Evolutionary conservation across 305 asterid species (phyloP), one percentile per base, ranked within the genome.

Genomic region (Petunia hybrid): DNA sequence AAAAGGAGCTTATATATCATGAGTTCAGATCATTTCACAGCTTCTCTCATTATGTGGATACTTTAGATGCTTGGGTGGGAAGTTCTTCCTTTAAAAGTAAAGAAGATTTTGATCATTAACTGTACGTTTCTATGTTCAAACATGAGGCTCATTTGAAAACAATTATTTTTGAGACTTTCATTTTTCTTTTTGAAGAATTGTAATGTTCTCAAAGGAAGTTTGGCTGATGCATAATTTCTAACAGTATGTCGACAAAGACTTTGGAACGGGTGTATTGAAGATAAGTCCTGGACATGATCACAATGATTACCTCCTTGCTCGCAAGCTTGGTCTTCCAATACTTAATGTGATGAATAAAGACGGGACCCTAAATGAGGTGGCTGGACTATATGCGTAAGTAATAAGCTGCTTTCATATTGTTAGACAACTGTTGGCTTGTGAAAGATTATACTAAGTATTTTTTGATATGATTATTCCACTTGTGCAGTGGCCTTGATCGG

Each of bases 211-310:
- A 59, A 45, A 46, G 31, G 69, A 38, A 80, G 38, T 61, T 77
- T 55, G 43, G 77, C 65, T 55, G 83, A 69, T 83, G 77, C 81
- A 60, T 79, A 73, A 41, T 83, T 59, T 81, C 79, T 84, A 61
- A 83, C 91, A 96, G 99, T 91, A 89, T 86, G 99, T 96, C 41
- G 98, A 94, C 88, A 96, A 96, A 91, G 98, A 96, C 84, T 96
- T 96, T 76, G 99, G 99, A 89, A 96, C 99, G 85, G 99, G 99
- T 80, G 97, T 96, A 82, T 85, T 96, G 89, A 96, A 96, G 91
- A 96, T 96, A 84, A 96, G 99, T 90, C 99, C 99, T 80, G 99
- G 99, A 63, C 99, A 96, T 84, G 99, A 96, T 86, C 98, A 96
- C 89, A 96, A 92, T 83, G 99, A 96, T 85, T 96, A 96, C 85